These are phyloP conservation scores for Scopulariopsis brevicaulis DNA, from an alignment of 2,329 filamentous ascomycete genomes.

Conservation along the genomic window DNA sequence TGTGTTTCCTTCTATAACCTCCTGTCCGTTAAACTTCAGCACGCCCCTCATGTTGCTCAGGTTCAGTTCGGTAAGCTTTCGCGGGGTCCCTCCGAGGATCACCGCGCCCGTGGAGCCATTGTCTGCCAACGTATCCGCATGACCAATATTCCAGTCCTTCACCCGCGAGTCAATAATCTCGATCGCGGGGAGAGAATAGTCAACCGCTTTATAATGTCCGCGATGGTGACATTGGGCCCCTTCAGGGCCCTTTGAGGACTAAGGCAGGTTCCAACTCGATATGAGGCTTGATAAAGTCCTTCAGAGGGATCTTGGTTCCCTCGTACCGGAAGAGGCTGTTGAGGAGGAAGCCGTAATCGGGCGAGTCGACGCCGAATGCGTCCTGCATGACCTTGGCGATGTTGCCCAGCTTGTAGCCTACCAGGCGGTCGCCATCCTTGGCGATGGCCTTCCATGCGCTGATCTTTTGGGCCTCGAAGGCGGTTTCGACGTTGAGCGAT, in stretches of 20 bases:
- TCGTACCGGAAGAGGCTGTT: constrained; percentile 14
- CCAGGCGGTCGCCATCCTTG: constrained; percentile 12
- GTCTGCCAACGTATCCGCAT: constrained; percentile 15
- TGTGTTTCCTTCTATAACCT: constrained; percentile 14
- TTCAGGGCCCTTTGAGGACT: constrained; percentile 12
- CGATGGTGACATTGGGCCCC: constrained; percentile 14
- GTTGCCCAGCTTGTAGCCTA: constrained; percentile 17
- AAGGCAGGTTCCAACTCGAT: constrained; percentile 17
- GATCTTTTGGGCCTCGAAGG: constrained; percentile 12
- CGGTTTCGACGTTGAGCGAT: constrained; percentile 10
- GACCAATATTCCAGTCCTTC: constrained; percentile 13
- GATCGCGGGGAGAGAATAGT: constrained; percentile 16
- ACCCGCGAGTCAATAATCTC: constrained; percentile 17
- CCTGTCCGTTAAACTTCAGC: constrained; percentile 12
- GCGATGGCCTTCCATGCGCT: constrained; percentile 10
- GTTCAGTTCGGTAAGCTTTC: constrained; percentile 11
- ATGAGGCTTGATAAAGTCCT: constrained; percentile 14
- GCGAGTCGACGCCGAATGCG: constrained; percentile 15
- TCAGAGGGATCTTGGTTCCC: constrained; percentile 10
- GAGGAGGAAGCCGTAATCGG: constrained; percentile 15
- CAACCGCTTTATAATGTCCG: constrained; percentile 16
- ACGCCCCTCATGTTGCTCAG: constrained; percentile 11
- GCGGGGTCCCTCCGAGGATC: constrained; percentile 15
- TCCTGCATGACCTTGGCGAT: constrained; percentile 18
- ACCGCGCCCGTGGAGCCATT: constrained; percentile 13